Evolutionary conservation across 2,329 filamentous ascomycete genomes (phyloP), one percentile per base, ranked within the genome.

Genomic region (Fusarium nelsonii): DNA sequence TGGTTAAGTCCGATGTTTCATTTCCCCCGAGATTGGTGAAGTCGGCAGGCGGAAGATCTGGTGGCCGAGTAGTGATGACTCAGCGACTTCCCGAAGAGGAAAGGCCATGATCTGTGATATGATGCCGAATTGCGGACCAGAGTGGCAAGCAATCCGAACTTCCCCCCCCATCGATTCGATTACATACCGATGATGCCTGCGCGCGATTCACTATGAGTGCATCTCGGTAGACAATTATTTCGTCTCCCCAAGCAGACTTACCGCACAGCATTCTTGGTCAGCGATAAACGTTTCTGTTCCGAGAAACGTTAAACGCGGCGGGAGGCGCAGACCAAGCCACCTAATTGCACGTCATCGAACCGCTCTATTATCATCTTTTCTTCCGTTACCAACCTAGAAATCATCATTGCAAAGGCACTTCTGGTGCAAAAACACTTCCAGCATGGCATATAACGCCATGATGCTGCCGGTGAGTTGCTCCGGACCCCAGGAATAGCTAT

Each of bases 381-480:
- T 52, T 58, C 53, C 49, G 58, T 36, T 30, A 60, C 56, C 46
- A 58, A 53, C 37, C 48, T 58, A 51, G 52, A 44, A 65, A 54
- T 51, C 40, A 56, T 51, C 46, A 53, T 49, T 28, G 6, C 43
- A 36, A 44, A 62, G 48, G 51, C 61, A 59, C 52, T 40, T 63
- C 33, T 64, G 52, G 63, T 54, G 57, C 58, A 44, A 37, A 40
- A 30, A 11, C 15, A 46, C 18, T 30, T 23, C 26, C 28, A 49
- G 37, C 11, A 77, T 78, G 76, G 75, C 75, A 58, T 75, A 64
- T 40, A 74, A 72, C 60, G 69, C 73, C 58, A 68, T 71, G 55
- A 55, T 72, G 68, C 65, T 78, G 74, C 75, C 77, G 60, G 76
- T 78, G 73, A 43, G 74, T 46, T 40, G 36, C 30, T 39, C 39